Evolutionary conservation across 2,329 filamentous ascomycete genomes (phyloP), one percentile per base, ranked within the genome.

Genomic region (Fusarium sp.): DNA sequence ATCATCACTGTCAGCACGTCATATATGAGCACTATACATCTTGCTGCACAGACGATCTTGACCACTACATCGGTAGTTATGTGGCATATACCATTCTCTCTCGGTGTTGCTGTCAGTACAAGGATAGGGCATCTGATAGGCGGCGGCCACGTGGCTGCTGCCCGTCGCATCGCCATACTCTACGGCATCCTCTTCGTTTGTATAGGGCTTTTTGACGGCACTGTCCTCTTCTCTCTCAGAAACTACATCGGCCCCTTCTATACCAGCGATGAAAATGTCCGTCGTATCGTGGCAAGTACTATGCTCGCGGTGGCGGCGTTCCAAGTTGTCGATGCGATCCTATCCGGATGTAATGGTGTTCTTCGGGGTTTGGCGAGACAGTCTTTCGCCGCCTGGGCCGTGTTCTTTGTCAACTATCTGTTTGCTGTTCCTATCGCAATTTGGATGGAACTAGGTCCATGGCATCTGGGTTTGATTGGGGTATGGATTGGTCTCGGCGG

Each of bases 1-100:
- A 76, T 84, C 18, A 68, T 84, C 13, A 83, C 81, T 2, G 76
- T 85, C 8, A 81, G 81, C 71, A 81, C 83, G 1, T 82, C 81
- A 7, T 83, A 83, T 66, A 73, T 84, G 36, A 78, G 79, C 68
- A 83, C 81, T 2, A 75, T 76, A 7, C 79, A 83, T 49, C 76
- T 83, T 2, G 81, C 81, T 4, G 80, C 81, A 8, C 81, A 83
- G 66, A 80, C 80, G 6, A 74, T 83, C 13, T 61, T 83, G 60
- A 81, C 77, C 7, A 83, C 81, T 0, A 76, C 80, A 1, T 81
- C 80, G 4, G 75, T 81, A 20, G 75, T 82, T 2, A 76, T 79
- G 44, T 83, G 81, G 80, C 81, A 83, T 51, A 78, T 83, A 9
- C 81, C 81, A 1, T 83, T 83, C 64, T 81, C 80, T 2, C 72